Base-by-base conservation (phyloP, 495 filamentous ascomycete species). In the Neurospora sp. region DNA sequence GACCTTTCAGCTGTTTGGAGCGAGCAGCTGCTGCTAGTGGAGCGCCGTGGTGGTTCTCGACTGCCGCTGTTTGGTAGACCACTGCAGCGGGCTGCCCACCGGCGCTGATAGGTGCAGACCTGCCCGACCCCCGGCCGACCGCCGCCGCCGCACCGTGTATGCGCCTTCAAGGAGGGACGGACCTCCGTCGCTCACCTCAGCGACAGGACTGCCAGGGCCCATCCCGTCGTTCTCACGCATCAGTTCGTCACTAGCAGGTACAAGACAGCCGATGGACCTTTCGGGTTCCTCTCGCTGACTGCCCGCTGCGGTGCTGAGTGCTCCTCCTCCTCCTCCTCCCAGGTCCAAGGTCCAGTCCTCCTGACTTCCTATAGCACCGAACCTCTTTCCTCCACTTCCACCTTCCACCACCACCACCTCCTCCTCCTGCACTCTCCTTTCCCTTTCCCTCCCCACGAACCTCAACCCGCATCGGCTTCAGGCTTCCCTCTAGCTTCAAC, bases 351-450 rank as follows among this genome's bases (percentile, higher is more conserved):
- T 61, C 12, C 53, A 35, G 53, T 61, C 22, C 53, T 61, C 27
- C 53, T 61, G 27, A 61, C 53, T 35, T 61, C 14, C 53, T 61
- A 31, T 61, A 61, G 53, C 53, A 61, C 27, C 27, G 53, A 35
- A 61, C 53, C 53, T 61, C 53, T 61, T 61, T 61, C 48, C 53
- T 61, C 53, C 48, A 14, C 48, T 59, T 59, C 48, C 46, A 53
- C 46, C 46, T 53, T 53, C 46, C 48, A 59, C 48, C 46, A 53
- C 69, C 72, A 70, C 69, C 71, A 72, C 71, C 72, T 72, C 69
- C 71, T 73, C 73, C 75, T 77, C 76, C 71, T 74, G 76, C 75
- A 76, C 77, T 73, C 76, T 76, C 77, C 78, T 78, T 78, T 69
- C 73, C 71, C 70, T 72, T 69, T 70, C 11, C 39, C 5, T 68